Percentiles rank a stretch among this genome's conserved stretches.
Conservation (phyloP, 2,329 filamentous ascomycete species). For the Microcyclosporella mali region DNA sequence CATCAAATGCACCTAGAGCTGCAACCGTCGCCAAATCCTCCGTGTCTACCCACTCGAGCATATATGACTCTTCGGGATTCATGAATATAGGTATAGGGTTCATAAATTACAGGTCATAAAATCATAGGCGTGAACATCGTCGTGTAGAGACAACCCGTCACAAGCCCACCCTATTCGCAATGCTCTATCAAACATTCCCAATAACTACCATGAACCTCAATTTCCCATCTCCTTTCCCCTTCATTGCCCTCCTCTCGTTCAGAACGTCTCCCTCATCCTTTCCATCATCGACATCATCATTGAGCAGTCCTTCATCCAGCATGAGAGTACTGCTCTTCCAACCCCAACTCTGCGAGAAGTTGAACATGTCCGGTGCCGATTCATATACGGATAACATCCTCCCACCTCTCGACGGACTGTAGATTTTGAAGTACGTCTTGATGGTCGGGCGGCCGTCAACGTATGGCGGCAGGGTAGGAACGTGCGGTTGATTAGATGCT, state of each 20-base stretch:
- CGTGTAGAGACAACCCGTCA: too few species aligned
- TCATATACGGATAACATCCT: slow-evolving; percentile 55
- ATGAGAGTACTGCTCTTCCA: slow-evolving; percentile 57
- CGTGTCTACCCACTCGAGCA: too few species aligned
- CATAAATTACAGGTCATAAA: too few species aligned
- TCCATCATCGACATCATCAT: slow-evolving; percentile 30
- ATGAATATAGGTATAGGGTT: too few species aligned
- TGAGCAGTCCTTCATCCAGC: slow-evolving; percentile 43
- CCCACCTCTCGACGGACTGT: slow-evolving; percentile 53
- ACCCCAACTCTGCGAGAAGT: slow-evolving; percentile 56
- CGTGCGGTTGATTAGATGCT: slow-evolving; percentile 21
- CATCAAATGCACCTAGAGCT: too few species aligned
- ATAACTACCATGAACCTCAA: slow-evolving; percentile 56
- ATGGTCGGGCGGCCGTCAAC: slow-evolving; percentile 52
- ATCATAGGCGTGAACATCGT: too few species aligned
- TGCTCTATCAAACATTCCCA: slow-evolving; percentile 43
- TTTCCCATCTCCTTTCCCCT: slow-evolving; percentile 43
- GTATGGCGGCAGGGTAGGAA: slow-evolving; percentile 48
- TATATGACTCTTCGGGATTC: too few species aligned
- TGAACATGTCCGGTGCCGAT: slow-evolving; percentile 52
- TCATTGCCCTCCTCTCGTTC: slow-evolving; percentile 24
- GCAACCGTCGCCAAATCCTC: too few species aligned
- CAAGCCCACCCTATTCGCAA: too few species aligned
- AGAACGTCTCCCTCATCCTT: slow-evolving; percentile 28
- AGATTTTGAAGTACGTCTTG: slow-evolving; percentile 58